Percentiles rank a stretch among this genome's conserved stretches.
Evolutionary conservation across 371 early-diverging fungal species (phyloP).

Genomic region (Mortierella sp.): DNA sequence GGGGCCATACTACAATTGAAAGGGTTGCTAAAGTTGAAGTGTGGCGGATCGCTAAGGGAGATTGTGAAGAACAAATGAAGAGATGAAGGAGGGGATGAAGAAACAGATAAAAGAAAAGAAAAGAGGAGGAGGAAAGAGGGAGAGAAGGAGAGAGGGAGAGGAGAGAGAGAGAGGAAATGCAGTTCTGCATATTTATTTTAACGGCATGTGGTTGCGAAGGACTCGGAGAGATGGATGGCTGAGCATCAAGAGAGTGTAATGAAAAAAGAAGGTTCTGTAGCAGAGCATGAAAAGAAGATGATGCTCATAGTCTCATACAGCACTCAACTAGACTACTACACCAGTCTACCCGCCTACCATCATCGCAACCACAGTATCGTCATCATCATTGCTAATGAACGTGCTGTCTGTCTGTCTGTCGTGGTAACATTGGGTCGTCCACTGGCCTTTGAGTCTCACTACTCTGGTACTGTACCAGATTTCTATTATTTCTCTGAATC

Average conservation of each 20-base stretch:
- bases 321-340: background rate
- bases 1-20: constrained; percentile 52
- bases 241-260: background rate
- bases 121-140: background rate
- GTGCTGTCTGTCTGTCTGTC: no score
- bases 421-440: no score
- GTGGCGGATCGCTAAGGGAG: background rate
- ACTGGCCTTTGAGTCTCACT: no score
- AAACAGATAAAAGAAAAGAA: constrained; percentile 8
- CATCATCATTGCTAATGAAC: background rate
- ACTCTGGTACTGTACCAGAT: no score
- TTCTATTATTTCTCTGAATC: no score
- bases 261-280: constrained; percentile 3
- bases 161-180: background rate
- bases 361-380: background rate
- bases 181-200: no score
- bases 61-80: background rate
- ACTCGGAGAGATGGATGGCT: background rate
- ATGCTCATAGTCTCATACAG: background rate
- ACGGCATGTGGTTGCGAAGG: background rate
- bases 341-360: background rate
- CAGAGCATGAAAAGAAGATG: background rate
- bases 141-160: background rate
- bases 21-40: background rate
- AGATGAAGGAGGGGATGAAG: background rate